Evolutionary conservation across 345 rosid species (phyloP).

Genomic region (Eucalyptus dawsonii): DNA sequence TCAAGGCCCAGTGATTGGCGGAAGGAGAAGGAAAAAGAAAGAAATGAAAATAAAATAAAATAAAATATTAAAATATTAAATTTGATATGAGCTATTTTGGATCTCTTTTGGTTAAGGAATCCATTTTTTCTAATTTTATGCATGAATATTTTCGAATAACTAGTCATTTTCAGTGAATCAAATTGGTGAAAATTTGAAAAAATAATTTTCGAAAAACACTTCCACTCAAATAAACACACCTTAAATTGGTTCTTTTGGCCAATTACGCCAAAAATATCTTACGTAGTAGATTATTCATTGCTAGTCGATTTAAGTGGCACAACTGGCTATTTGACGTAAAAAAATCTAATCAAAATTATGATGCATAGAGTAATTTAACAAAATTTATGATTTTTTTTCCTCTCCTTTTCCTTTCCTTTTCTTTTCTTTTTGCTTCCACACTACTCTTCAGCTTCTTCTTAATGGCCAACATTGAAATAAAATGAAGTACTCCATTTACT

Average conservation of each 20-base stretch:
- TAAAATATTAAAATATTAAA: no score
- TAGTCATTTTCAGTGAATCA: no score
- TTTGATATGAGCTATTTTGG: neutral
- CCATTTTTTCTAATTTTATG: neutral
- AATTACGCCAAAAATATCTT: neutral
- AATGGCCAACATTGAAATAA: neutral
- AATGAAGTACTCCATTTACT: neutral
- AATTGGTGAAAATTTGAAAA: neutral
- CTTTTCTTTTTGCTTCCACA: neutral
- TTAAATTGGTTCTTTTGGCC: neutral
- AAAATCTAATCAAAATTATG: neutral
- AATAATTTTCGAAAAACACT: no score
- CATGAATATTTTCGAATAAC: neutral
- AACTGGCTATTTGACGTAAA: no score
- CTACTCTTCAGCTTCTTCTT: neutral
- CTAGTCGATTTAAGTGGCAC: no score
- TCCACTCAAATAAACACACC: neutral
- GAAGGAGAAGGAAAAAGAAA: neutral
- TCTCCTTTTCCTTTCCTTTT: no score
- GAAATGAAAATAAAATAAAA: no score
- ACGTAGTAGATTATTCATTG: neutral
- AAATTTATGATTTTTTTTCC: neutral
- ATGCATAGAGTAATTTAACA: neutral
- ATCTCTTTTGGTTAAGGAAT: neutral
- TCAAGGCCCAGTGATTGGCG: fast-evolving